Evolutionary conservation across 768 basidiomycete genomes (phyloP).

Genomic region (Kwoniella pini): DNA sequence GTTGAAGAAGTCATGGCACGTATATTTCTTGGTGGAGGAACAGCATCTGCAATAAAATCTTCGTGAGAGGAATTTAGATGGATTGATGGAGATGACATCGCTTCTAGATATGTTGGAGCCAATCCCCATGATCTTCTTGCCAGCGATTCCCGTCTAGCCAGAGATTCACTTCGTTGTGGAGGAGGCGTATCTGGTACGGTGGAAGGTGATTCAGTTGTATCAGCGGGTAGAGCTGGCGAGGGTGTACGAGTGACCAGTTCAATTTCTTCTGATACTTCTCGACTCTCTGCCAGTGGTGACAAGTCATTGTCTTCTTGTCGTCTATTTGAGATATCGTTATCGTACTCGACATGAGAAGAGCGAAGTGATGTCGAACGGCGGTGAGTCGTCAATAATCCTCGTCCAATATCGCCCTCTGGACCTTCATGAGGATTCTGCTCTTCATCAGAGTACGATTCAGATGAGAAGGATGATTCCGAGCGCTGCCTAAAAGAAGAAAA

Average conservation of each 20-base stretch:
- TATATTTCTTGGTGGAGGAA: conserved; percentile 25
- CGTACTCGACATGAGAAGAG: background rate
- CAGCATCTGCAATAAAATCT: background rate
- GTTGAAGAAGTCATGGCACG: conserved; percentile 31
- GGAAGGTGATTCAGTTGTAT: background rate
- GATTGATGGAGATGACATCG: conserved; percentile 37
- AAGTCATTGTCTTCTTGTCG: background rate
- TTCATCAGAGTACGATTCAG: conserved; percentile 13
- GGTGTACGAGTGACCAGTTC: background rate
- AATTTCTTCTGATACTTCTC: background rate
- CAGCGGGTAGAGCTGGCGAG: background rate
- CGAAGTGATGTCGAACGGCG: background rate
- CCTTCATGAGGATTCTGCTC: background rate
- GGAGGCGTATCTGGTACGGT: background rate
- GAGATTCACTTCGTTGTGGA: conserved; percentile 1
- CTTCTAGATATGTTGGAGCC: conserved; percentile 47
- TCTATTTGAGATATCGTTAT: background rate
- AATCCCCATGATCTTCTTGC: conserved; percentile 39
- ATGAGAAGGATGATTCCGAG: conserved; percentile 12
- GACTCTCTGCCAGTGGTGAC: background rate
- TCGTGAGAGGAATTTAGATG: background rate
- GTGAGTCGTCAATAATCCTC: background rate
- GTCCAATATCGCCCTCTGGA: conserved; percentile 6
- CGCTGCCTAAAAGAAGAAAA: conserved; percentile 14
- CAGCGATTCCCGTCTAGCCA: conserved; percentile 10